Evolutionary conservation across 441 rosid genomes (phyloP).

Genomic region (Eutrema salsugineum): DNA sequence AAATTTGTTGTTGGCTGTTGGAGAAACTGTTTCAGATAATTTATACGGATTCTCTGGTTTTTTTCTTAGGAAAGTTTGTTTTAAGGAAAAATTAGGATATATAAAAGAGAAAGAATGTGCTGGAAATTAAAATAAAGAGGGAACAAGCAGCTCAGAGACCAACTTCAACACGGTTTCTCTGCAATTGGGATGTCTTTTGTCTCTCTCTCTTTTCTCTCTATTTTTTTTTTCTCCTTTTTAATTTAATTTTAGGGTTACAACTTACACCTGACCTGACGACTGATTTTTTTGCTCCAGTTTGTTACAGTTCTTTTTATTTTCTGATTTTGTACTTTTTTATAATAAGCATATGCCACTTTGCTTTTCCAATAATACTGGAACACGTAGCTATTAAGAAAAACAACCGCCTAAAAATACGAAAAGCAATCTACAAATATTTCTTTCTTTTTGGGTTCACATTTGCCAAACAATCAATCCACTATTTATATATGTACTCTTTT

Average conservation of each 20-base stretch:
- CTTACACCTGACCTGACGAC: constrained; percentile 23
- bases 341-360: constrained; percentile 22
- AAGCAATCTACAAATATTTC: constrained; percentile 7
- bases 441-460: constrained; percentile 1
- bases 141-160: constrained; percentile 34
- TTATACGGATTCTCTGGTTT: neutral
- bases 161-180: constrained; percentile 46
- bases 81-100: neutral
- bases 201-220: neutral
- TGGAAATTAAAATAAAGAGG: neutral
- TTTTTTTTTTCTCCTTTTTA: neutral
- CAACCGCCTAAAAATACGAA: constrained; percentile 18
- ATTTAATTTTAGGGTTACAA: constrained; percentile 15
- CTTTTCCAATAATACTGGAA: constrained; percentile 2
- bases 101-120: neutral
- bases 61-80: constrained; percentile 1
- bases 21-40: constrained; percentile 5
- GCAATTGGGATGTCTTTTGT: constrained; percentile 29
- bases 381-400: constrained; percentile 10
- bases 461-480: constrained; percentile 5
- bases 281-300: constrained; percentile 17
- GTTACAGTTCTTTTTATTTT: neutral
- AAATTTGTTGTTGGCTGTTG: constrained; percentile 1
- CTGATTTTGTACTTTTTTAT: neutral
- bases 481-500: neutral